Percentiles rank a stretch among this genome's conserved stretches.
Evolutionary conservation across 495 filamentous ascomycete species (phyloP).

Genomic region (Glonium stellatum): DNA sequence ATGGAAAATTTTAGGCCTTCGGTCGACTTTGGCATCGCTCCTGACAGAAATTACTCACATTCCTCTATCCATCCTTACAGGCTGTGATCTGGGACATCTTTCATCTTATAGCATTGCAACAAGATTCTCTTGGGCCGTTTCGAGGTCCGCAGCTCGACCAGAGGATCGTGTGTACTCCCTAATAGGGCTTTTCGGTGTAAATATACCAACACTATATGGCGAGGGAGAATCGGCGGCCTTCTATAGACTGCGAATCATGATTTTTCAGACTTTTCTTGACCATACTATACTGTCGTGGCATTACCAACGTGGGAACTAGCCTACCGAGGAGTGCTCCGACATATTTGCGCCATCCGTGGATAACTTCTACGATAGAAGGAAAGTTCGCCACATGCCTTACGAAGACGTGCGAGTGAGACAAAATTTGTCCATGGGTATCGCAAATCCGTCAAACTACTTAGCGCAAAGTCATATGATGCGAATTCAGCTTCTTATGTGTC

Average conservation of each 20-base stretch:
- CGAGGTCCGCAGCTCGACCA: background rate
- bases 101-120: background rate
- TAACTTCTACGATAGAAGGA: too few species aligned
- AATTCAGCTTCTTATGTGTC: too few species aligned
- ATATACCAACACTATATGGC: conserved; percentile 9
- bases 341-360: too few species aligned
- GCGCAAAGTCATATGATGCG: too few species aligned
- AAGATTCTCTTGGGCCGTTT: conserved; percentile 8
- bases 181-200: conserved; percentile 9
- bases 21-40: background rate
- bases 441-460: too few species aligned
- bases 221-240: conserved; percentile 4
- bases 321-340: too few species aligned
- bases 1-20: background rate
- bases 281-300: conserved; percentile 4
- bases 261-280: conserved; percentile 3
- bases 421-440: too few species aligned
- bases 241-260: background rate
- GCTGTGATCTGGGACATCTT: background rate
- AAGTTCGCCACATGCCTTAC: too few species aligned
- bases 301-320: too few species aligned
- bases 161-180: conserved; percentile 11
- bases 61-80: background rate
- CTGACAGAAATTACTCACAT: background rate
- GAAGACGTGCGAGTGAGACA: too few species aligned